Evolutionary conservation across 257 asterid genomes (phyloP).

Genomic region (Fraxinus anomala): DNA sequence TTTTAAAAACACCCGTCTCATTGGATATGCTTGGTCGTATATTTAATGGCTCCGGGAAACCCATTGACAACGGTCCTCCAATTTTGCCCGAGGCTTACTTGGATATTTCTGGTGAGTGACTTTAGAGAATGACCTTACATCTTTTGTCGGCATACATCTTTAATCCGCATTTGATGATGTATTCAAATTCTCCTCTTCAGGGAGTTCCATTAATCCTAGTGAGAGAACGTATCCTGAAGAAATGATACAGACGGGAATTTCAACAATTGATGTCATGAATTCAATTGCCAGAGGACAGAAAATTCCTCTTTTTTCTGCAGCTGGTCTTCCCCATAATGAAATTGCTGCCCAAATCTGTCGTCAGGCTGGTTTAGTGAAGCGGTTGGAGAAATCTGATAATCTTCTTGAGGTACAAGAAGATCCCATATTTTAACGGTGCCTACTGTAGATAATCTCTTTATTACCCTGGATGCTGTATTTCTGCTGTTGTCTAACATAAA

Average conservation of each 20-base stretch:
- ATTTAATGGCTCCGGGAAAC: conserved; percentile 32
- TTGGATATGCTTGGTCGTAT: conserved; percentile 21
- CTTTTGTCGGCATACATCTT: not conserved
- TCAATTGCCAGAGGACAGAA: conserved; percentile 98
- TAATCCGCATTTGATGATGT: conserved; percentile 20
- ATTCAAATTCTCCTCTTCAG: conserved; percentile 42
- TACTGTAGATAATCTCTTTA: conserved; percentile 3
- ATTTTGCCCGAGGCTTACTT: conserved; percentile 59
- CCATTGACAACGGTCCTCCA: conserved; percentile 62
- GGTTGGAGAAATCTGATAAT: conserved; percentile 81
- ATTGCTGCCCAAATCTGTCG: conserved; percentile 99
- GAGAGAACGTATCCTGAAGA: conserved; percentile 99
- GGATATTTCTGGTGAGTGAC: conserved; percentile 55
- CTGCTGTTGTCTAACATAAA: not conserved
- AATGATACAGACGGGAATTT: conserved; percentile 98
- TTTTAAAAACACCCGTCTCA: conserved; percentile 18
- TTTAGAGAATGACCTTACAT: conserved; percentile 3
- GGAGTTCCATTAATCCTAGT: conserved; percentile 98
- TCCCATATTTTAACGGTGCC: not conserved
- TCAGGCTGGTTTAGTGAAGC: conserved; percentile 97
- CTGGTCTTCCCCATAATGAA: conserved; percentile 99
- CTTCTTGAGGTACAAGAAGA: conserved; percentile 67
- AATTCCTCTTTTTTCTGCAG: conserved; percentile 96
- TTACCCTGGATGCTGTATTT: not conserved
- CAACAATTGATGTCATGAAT: conserved; percentile 97